Evolutionary conservation across 805 yeast species (phyloP).

Genomic region (Schwanniomyces vanrijiae): DNA sequence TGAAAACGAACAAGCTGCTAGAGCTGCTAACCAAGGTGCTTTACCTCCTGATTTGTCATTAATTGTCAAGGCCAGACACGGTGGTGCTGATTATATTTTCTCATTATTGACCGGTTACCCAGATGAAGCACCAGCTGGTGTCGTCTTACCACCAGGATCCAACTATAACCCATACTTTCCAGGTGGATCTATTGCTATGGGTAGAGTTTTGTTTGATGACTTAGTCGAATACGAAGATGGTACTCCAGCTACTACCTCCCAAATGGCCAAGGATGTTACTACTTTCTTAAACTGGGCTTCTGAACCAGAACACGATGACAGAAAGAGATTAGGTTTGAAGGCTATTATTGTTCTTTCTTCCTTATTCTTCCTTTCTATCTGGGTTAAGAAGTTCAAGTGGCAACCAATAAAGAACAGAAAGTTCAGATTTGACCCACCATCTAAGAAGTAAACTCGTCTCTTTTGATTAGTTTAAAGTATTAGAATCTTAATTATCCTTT

Average conservation of each 20-base stretch:
- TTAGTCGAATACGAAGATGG: conserved; percentile 99
- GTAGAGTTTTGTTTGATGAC: conserved; percentile 95
- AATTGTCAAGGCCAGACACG: conserved; percentile 98
- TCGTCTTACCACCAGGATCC: conserved; percentile 84
- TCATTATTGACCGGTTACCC: conserved; percentile 97
- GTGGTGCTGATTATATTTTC: conserved; percentile 94
- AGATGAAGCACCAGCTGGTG: conserved; percentile 99
- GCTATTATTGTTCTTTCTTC: conserved; percentile 79
- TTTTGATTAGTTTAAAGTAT: neutral
- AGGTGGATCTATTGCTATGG: conserved; percentile 99
- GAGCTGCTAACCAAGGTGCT: conserved; percentile 99
- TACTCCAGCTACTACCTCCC: conserved; percentile 96
- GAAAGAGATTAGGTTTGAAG: conserved; percentile 95
- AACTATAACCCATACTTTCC: conserved; percentile 99
- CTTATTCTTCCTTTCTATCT: conserved; percentile 77
- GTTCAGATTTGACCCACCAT: conserved; percentile 88
- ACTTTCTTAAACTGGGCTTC: conserved; percentile 97
- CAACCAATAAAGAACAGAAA: conserved; percentile 92
- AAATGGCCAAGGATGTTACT: conserved; percentile 98
- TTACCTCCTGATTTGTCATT: conserved; percentile 96
- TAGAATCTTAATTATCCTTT: neutral
- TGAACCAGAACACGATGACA: conserved; percentile 97
- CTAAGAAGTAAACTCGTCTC: conserved; percentile 6
- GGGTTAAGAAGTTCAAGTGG: conserved; percentile 99
- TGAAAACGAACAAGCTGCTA: conserved; percentile 97